phyloP scores from a whole-genome alignment of 306 rosid species.

The Acacia melanoxylon region DNA sequence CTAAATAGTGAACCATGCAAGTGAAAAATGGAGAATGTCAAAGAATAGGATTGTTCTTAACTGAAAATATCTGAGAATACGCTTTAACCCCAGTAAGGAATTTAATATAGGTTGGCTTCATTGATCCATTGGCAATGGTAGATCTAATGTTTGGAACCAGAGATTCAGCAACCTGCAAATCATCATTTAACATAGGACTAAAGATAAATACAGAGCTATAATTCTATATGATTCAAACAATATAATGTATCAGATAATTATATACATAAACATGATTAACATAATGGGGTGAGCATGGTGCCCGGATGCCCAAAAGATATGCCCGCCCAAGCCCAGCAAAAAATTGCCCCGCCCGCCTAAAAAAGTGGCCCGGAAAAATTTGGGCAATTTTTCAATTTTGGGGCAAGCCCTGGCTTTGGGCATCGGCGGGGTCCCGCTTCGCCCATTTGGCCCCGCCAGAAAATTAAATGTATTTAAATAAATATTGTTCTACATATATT shows the following conservation, averaged over 20 bases:
- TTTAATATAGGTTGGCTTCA: slow-evolving; percentile 80
- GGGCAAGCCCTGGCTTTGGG: no score
- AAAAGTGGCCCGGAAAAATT: no score
- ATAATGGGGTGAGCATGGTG: no score
- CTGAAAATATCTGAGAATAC: slow-evolving; percentile 85
- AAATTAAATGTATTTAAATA: no score
- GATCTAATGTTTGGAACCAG: slow-evolving; percentile 90
- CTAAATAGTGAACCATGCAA: slow-evolving; percentile 17
- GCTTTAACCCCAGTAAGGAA: slow-evolving; percentile 94
- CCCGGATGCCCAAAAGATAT: no score
- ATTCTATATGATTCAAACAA: background rate
- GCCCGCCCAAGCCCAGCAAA: no score
- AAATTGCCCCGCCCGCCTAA: no score
- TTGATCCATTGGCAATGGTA: slow-evolving; percentile 57
- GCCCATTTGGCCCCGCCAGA: no score
- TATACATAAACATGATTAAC: background rate
- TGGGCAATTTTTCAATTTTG: no score
- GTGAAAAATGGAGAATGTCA: background rate
- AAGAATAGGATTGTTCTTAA: slow-evolving; percentile 45
- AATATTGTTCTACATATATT: no score
- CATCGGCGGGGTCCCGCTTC: no score
- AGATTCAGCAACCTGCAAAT: slow-evolving; percentile 76
- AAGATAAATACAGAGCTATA: background rate
- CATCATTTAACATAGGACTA: slow-evolving; percentile 19
- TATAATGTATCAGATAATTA: background rate